Conservation (phyloP, 148 eudicot species). For the Rhododendron mucronatum region DNA sequence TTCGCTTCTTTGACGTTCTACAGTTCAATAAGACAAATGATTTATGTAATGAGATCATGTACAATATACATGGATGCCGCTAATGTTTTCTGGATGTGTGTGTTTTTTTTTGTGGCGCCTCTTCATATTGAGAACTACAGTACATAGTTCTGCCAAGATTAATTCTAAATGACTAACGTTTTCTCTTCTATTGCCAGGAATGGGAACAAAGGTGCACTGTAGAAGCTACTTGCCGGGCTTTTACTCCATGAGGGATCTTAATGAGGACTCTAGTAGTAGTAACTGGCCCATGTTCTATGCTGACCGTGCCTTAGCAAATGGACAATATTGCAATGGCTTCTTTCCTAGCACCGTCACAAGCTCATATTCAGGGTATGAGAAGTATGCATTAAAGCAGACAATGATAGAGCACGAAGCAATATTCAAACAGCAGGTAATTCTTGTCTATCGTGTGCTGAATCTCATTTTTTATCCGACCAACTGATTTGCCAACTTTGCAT, state of each 20-base stretch:
- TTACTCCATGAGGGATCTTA: conserved; percentile 75
- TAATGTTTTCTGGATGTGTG: background rate
- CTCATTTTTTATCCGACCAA: background rate
- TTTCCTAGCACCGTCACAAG: conserved; percentile 34
- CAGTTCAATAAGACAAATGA: background rate
- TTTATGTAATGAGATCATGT: background rate
- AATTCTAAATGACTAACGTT: background rate
- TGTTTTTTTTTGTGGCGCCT: background rate
- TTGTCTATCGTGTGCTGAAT: background rate
- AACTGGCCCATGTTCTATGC: conserved; percentile 63
- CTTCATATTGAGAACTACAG: background rate
- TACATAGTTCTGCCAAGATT: background rate
- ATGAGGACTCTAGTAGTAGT: conserved; percentile 57
- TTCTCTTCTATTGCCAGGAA: conserved; percentile 40
- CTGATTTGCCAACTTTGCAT: background rate
- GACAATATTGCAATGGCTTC: conserved; percentile 51
- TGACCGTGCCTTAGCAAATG: conserved; percentile 46
- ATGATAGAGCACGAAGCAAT: conserved; percentile 84
- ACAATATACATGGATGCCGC: background rate
- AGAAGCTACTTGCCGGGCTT: conserved; percentile 56
- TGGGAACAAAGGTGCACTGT: conserved; percentile 81
- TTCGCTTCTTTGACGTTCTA: background rate
- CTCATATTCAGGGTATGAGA: conserved; percentile 45
- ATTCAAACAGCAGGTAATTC: conserved; percentile 70
- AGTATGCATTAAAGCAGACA: conserved; percentile 61